Base-by-base conservation (phyloP, 2,329 filamentous ascomycete genomes). In the Thyridium curvatum region DNA sequence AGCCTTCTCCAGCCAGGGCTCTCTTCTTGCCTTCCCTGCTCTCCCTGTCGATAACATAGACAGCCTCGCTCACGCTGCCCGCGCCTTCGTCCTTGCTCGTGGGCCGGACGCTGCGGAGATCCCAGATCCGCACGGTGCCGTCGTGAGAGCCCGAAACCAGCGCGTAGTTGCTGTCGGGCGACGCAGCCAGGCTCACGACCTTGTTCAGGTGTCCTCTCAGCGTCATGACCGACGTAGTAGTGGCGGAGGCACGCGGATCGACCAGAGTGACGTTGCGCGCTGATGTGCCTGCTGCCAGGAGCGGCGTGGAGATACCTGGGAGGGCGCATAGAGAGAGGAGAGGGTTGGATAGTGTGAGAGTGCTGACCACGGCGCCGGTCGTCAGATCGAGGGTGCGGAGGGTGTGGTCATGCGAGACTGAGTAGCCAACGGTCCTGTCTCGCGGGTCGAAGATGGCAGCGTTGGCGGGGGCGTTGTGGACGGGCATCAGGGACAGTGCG, bases 101-200 rank as follows among this genome's bases (percentile, higher is more conserved):
- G 14, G 66, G 72, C 58, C 79, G 71, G 38, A 77, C 78, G 52
- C 79, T 83, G 39, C 93, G 74, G 47, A 97, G 73, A 68, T 98
- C 93, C 93, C 93, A 98, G 35, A 98, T 81, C 37, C 89, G 78
- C 54, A 87, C 93, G 2, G 88, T 95, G 28, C 91, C 89, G 60
- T 98, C 93, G 61, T 94, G 86, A 34, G 84, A 86, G n/a, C 79
- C 91, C 26, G 85, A 93, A 0, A 91, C 86, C 8, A 98, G 72
- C n/a, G 84, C 80, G 64, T 90, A 87, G 45, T 82, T 79, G 54
- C 83, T 90, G 31, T 78, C 74, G 7, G 75, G 79, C 30, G 66
- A 69, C 9, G 67, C 56, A 13, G 60, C 59, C 26, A 81, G 52
- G 8, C 66, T 66, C 2, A 69, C 66, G 14, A 82, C 71, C 66